Base-by-base conservation (phyloP, 257 asterid genomes). In the Ligustrum vulgare region DNA sequence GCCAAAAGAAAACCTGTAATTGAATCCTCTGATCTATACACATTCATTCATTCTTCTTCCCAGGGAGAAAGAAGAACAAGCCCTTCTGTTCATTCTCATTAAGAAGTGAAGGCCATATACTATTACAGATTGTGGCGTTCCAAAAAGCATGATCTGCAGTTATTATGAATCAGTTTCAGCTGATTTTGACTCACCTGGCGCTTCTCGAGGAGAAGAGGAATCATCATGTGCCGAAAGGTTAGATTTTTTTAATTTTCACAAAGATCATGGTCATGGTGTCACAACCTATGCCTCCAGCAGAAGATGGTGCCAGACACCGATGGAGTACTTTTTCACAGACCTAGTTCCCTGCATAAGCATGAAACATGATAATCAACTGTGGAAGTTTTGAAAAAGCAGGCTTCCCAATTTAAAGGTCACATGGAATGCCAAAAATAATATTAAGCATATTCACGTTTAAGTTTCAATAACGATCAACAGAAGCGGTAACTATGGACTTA, bases 231-330 rank as follows among this genome's bases (percentile, higher is more conserved):
- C 58, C 12, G 83, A 58, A 12, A 71, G 51, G 13, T 67, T 45
- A 25, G 75, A 54, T n/a, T 75, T 86, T 88, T 82, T 80, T 78
- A 68, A 89, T 84, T 58, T 86, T 88, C 49, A 89, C 91, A 79
- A 89, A 62, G 63, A 89, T 85, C 89, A 89, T 89, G 22, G 93
- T 89, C 93, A 89, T 88, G 82, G 86, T 88, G 72, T 88, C 93
- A 16, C 93, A 89, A 45, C 93, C 93, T 75, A 85, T 91, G 33
- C 88, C 92, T 72, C 87, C 87, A n/a, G 86, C 87, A 37, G 93
- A 86, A 51, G 91, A 84, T 5, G 93, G 91, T 2, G 93, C 93
- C 51, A 89, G 80, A 75, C 93, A 89, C 81, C 89, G 62, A 56
- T 89, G 86, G 0, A 89, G 84, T 47, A 86, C 89, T 72, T 81